phyloP scores from a whole-genome alignment of 2,329 filamentous ascomycete genomes.

The Microsporum ferrugineum region DNA sequence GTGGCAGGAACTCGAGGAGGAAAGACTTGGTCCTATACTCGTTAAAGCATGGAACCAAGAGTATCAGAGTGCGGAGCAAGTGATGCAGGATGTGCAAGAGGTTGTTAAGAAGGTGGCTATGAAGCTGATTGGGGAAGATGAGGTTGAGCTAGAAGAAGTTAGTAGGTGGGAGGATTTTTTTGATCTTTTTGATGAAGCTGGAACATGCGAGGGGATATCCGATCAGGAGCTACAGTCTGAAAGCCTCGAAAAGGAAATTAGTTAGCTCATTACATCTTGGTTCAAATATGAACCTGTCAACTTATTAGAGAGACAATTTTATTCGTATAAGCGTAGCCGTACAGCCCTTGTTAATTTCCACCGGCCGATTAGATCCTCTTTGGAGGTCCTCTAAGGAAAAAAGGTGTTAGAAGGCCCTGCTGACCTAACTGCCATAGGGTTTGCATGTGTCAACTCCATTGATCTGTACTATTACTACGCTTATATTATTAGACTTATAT shows the following conservation, averaged over 20 bases:
- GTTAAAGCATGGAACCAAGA: conserved; percentile 8
- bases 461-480: not conserved
- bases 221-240: not conserved
- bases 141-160: conserved; percentile 2
- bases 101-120: conserved; percentile 6
- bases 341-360: not conserved
- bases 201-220: not conserved
- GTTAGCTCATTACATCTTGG: not conserved
- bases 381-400: not conserved
- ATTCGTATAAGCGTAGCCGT: not conserved
- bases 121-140: conserved; percentile 7
- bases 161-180: conserved; percentile 5
- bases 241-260: not conserved
- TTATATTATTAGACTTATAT: too few species aligned
- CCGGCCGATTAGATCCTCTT: not conserved
- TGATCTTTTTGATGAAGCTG: not conserved
- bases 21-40: conserved; percentile 6
- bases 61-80: conserved; percentile 6
- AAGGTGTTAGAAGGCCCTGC: not conserved
- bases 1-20: conserved; percentile 4
- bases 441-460: not conserved
- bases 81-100: conserved; percentile 6
- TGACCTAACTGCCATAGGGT: not conserved
- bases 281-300: not conserved
- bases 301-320: not conserved